Percentiles rank a stretch among this genome's conserved stretches.
Evolutionary conservation across 2,329 filamentous ascomycete genomes (phyloP).

Genomic region (Apiospora arundinis): DNA sequence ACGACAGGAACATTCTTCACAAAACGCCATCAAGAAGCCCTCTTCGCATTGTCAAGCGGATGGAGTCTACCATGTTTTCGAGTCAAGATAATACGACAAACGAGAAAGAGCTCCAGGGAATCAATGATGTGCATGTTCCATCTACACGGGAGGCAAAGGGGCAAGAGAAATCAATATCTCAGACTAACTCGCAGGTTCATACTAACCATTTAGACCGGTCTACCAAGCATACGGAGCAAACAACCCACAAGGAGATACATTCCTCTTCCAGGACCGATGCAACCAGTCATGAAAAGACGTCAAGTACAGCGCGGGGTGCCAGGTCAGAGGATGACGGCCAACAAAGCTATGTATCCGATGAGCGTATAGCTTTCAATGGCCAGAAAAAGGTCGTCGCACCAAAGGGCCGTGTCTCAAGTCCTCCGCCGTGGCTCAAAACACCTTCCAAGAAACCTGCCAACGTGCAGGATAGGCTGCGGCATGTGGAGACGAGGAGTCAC

Average conservation of each 20-base stretch:
- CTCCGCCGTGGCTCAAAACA: constrained; percentile 38
- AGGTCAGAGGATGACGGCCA: constrained; percentile 18
- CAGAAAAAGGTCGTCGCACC: constrained; percentile 25
- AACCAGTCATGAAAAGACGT: background rate
- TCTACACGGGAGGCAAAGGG: background rate
- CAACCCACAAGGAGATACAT: background rate
- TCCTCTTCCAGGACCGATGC: background rate
- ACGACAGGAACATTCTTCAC: background rate
- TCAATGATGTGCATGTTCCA: background rate
- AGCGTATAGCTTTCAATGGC: constrained; percentile 12
- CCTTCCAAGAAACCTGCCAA: constrained; percentile 35
- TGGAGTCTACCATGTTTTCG: background rate
- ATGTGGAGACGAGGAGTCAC: constrained; percentile 30
- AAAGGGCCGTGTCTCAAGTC: constrained; percentile 33
- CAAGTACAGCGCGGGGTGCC: background rate
- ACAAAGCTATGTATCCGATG: constrained; percentile 4
- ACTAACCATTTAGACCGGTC: background rate
- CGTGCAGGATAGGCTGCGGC: constrained; percentile 30
- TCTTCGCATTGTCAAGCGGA: background rate
- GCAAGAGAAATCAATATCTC: background rate
- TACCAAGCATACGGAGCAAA: background rate
- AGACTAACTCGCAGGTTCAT: background rate
- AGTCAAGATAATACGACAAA: background rate
- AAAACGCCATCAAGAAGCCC: background rate
- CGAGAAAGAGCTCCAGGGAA: background rate